These are phyloP conservation scores for Microbotryum intermedium DNA, from an alignment of 1,284 basidiomycete genomes.

Conservation along the genomic window DNA sequence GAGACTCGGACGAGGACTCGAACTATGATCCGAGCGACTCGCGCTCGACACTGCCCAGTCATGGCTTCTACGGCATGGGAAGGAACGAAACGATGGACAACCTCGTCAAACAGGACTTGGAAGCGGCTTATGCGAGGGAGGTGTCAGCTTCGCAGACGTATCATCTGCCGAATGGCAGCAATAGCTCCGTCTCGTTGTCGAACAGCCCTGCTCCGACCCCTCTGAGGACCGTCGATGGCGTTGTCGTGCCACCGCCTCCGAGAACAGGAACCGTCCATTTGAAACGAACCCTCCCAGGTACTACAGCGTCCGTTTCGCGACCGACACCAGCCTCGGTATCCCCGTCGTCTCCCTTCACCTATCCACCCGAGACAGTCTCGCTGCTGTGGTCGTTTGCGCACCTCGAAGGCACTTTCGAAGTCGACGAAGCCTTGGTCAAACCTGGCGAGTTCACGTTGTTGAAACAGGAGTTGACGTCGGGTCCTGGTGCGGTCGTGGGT, in stretches of 20 bases:
- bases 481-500: conserved; percentile 26
- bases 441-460: conserved; percentile 40
- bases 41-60: neutral
- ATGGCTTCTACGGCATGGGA: conserved; percentile 34
- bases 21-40: conserved; percentile 14
- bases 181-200: neutral
- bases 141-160: no score
- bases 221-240: neutral
- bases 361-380: conserved; percentile 49
- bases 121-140: neutral
- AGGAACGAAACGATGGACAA: conserved; percentile 39
- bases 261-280: neutral
- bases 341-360: conserved; percentile 5
- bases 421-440: conserved; percentile 44
- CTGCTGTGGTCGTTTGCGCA: conserved; percentile 83
- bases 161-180: no score
- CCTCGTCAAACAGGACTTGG: neutral
- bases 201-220: neutral
- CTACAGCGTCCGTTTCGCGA: neutral
- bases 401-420: conserved; percentile 57
- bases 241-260: neutral
- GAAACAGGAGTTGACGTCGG: conserved; percentile 37
- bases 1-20: conserved; percentile 12
- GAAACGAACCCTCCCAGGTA: neutral
- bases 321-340: neutral